Percentiles rank a stretch among this genome's conserved stretches.
These are phyloP conservation scores for Fraxinus floribunda DNA, from an alignment of 305 asterid genomes.

Conservation along the genomic window DNA sequence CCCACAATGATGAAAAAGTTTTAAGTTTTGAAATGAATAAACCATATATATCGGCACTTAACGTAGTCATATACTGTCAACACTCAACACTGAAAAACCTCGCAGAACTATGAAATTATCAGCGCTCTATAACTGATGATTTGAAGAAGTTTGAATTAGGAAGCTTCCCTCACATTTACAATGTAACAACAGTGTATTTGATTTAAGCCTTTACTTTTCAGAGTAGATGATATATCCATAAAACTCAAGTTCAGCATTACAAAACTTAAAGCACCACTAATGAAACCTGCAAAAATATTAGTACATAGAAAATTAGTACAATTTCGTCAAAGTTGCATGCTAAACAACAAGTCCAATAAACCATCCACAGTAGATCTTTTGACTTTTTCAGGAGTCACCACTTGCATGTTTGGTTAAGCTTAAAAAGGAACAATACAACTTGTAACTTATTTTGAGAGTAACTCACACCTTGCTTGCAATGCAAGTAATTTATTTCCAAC, in stretches of 20 bases:
- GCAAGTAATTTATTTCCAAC: not conserved
- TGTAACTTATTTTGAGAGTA: not conserved
- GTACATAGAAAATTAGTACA: not conserved
- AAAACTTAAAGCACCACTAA: slow-evolving; percentile 26
- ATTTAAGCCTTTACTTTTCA: not conserved
- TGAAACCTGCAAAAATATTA: slow-evolving; percentile 11
- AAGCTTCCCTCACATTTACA: slow-evolving; percentile 12
- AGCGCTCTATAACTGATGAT: not conserved
- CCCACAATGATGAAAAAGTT: not conserved
- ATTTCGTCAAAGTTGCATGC: not conserved
- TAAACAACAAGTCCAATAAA: not conserved
- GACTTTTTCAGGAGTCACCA: not conserved
- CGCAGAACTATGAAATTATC: not conserved
- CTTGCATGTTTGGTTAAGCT: not conserved
- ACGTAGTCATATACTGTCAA: not conserved
- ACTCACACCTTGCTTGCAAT: not conserved
- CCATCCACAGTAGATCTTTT: not conserved
- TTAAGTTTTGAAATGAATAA: not conserved
- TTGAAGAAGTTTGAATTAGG: not conserved
- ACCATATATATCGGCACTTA: not conserved
- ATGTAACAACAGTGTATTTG: not conserved
- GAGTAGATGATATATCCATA: not conserved
- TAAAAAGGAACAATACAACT: not conserved
- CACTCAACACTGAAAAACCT: not conserved
- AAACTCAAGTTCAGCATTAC: slow-evolving; percentile 13